Conservation (phyloP, 169 alveolate genomes). For the Cryptosporidium canis region DNA sequence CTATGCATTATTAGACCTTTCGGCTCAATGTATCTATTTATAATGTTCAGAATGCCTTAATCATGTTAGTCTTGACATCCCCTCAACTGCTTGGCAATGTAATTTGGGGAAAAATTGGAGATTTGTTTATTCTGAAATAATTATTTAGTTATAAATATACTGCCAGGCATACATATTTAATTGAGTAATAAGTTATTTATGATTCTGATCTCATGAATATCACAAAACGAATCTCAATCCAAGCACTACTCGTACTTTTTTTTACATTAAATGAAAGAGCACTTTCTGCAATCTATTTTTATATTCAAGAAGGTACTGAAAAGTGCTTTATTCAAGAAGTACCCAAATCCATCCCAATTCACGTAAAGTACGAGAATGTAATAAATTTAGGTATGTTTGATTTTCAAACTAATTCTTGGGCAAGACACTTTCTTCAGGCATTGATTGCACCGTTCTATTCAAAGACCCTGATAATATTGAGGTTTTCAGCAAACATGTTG, state of each 20-base stretch:
- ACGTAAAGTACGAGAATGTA: constrained; percentile 74
- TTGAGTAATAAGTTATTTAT: background rate
- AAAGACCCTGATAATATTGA: constrained; percentile 73
- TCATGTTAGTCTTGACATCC: background rate
- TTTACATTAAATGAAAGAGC: background rate
- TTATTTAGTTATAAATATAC: background rate
- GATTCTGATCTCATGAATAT: background rate
- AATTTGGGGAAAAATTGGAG: background rate
- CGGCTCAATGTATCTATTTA: background rate
- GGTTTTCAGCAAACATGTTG: constrained; percentile 75
- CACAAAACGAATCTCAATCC: background rate
- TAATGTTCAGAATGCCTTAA: background rate
- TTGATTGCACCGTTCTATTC: constrained; percentile 74
- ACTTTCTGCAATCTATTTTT: constrained; percentile 63
- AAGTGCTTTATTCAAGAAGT: constrained; percentile 78
- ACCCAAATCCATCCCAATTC: constrained; percentile 73
- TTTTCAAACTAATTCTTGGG: background rate
- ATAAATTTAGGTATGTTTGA: constrained; percentile 75
- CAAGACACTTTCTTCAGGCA: constrained; percentile 68
- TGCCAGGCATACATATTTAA: background rate
- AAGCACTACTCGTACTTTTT: background rate
- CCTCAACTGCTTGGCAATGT: constrained; percentile 1
- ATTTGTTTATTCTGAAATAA: background rate
- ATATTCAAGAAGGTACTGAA: constrained; percentile 75
- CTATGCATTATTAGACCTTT: background rate